These are phyloP conservation scores for Penicillium sp. DNA, from an alignment of 2,329 filamentous ascomycete genomes.

Conservation along the genomic window DNA sequence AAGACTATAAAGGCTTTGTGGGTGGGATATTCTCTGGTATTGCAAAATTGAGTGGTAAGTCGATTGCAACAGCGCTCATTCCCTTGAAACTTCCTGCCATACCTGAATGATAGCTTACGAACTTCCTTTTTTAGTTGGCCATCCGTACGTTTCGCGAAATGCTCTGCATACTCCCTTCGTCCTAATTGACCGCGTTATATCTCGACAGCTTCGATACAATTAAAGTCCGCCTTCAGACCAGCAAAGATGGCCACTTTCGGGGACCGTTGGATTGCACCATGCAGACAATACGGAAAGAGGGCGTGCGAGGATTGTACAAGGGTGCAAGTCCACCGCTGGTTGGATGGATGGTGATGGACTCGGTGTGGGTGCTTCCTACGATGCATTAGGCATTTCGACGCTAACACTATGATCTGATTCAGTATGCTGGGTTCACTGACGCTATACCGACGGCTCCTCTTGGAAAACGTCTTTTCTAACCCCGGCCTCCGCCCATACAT, in stretches of 20 bases:
- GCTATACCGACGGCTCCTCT: slow-evolving; percentile 80
- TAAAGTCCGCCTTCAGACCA: slow-evolving; percentile 93
- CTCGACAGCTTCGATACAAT: slow-evolving; percentile 81
- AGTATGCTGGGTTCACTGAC: slow-evolving; percentile 89
- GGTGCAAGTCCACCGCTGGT: slow-evolving; percentile 87
- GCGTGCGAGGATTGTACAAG: slow-evolving; percentile 85
- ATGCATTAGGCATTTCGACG: neutral
- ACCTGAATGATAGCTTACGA: neutral
- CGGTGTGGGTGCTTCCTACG: slow-evolving; percentile 45
- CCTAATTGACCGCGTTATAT: neutral
- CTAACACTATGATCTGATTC: neutral
- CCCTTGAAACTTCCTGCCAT: neutral
- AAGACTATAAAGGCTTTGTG: slow-evolving; percentile 91
- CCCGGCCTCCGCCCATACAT: slow-evolving; percentile 43
- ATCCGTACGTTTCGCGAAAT: slow-evolving; percentile 51
- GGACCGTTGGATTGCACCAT: slow-evolving; percentile 84
- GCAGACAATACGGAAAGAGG: slow-evolving; percentile 83
- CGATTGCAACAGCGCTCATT: neutral
- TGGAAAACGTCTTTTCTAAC: slow-evolving; percentile 72
- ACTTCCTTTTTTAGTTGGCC: slow-evolving; percentile 49
- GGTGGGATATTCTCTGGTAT: slow-evolving; percentile 95
- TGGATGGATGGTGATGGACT: slow-evolving; percentile 99
- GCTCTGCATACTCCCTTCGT: neutral
- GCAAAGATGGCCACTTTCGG: slow-evolving; percentile 71
- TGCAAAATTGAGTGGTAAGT: slow-evolving; percentile 78